These are phyloP conservation scores for Hexamita inflata DNA, from an alignment of 208 protist genomes.

Conservation along the genomic window DNA sequence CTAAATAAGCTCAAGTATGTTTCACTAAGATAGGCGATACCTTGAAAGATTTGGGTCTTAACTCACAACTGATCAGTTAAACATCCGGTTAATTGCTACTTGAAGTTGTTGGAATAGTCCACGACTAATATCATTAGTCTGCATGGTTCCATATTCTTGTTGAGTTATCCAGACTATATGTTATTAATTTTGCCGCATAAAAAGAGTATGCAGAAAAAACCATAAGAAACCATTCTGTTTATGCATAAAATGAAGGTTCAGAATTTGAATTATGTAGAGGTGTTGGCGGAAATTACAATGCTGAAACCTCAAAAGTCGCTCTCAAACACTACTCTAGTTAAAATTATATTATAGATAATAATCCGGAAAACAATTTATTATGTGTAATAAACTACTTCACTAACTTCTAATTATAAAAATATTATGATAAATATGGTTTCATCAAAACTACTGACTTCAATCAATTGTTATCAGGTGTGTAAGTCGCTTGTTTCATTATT, in stretches of 20 bases:
- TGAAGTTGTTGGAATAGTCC: background rate
- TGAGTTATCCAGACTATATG: background rate
- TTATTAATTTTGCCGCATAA: background rate
- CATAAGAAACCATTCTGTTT: background rate
- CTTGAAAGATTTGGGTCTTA: background rate
- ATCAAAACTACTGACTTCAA: too few species aligned
- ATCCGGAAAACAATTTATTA: too few species aligned
- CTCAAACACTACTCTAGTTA: too few species aligned
- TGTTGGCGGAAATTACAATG: too few species aligned
- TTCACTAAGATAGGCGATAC: background rate
- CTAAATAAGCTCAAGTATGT: background rate
- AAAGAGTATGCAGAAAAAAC: background rate
- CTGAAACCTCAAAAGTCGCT: too few species aligned
- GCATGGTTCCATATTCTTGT: constrained; percentile 7
- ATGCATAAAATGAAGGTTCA: background rate
- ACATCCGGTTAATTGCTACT: background rate
- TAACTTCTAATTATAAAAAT: too few species aligned
- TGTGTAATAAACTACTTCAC: too few species aligned
- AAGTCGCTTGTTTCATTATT: too few species aligned
- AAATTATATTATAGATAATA: too few species aligned
- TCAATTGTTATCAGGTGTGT: too few species aligned
- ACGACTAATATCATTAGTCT: background rate
- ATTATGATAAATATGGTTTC: too few species aligned
- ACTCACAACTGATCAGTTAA: background rate
- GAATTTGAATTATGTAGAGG: constrained; percentile 6